phyloP scores from a whole-genome alignment of 1,139 yeast genomes.

The Kodamaea suecica region DNA sequence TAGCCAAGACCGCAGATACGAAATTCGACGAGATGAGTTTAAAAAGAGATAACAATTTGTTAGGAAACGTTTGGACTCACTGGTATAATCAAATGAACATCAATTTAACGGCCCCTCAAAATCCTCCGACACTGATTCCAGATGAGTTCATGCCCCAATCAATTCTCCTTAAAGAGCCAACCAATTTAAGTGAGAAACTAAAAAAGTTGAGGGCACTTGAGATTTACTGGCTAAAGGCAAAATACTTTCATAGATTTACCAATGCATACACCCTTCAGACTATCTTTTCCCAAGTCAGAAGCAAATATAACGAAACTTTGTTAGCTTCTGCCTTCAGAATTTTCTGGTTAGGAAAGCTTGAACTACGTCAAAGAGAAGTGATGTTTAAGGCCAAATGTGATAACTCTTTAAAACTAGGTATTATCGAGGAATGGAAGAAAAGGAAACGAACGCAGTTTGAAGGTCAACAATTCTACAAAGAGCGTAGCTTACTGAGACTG shows the following conservation, averaged over 20 bases:
- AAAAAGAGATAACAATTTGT: not conserved
- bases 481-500: slow-evolving; percentile 4
- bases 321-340: slow-evolving; percentile 14
- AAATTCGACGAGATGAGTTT: slow-evolving; percentile 1
- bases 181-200: slow-evolving; percentile 14
- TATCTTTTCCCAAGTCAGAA: slow-evolving; percentile 9
- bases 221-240: slow-evolving; percentile 4
- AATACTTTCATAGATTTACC: slow-evolving; percentile 19
- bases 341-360: slow-evolving; percentile 16
- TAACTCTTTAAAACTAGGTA: slow-evolving; percentile 5
- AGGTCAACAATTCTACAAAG: slow-evolving; percentile 11
- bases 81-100: slow-evolving; percentile 14
- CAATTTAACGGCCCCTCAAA: not conserved
- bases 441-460: too few species aligned
- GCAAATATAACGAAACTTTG: slow-evolving; percentile 9
- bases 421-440: slow-evolving; percentile 19
- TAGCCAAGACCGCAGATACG: not conserved
- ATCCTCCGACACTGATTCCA: too few species aligned
- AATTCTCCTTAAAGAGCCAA: slow-evolving; percentile 4
- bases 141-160: not conserved
- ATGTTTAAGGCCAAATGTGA: slow-evolving; percentile 5
- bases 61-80: slow-evolving; percentile 5
- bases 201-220: slow-evolving; percentile 9
- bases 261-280: slow-evolving; percentile 7
- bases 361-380: slow-evolving; percentile 9